Base-by-base conservation (phyloP, 495 filamentous ascomycete genomes). In the Tuber calosporum region DNA sequence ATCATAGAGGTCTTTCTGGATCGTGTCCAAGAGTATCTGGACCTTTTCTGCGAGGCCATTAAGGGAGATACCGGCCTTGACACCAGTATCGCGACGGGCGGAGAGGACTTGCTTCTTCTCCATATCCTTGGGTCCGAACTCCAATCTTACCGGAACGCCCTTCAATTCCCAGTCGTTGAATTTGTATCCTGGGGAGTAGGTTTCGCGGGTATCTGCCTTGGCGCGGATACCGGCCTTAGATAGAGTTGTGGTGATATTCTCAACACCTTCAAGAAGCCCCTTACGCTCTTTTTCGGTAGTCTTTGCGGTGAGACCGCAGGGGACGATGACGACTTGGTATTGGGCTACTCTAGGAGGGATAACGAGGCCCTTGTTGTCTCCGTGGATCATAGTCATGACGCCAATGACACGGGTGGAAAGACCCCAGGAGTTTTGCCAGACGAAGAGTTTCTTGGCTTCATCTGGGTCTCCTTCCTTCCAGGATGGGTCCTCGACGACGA, bases 391-490 rank as follows among this genome's bases (percentile, higher is more conserved):
- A 77, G 96, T 91, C 93, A 97, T 97, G 81, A 98, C 92, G 83
- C 94, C 94, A 79, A 99, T 94, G 39, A 92, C 89, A 82, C 95
- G 91, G 68, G 94, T 99, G 7, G 93, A 97, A 53, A 98, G 88
- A 84, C 95, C 95, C 95, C 95, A 99, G 7, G 92, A 96, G 85
- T 99, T 99, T 82, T 99, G 95, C 93, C 93, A 98, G 38, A 98
- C 93, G 78, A 92, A 82, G 72, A 97, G 83, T 73, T 90, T 88
- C 70, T 86, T 83, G 70, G 87, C 86, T 81, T 86, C 88, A 81
- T 94, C 90, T 26, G 68, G 43, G 22, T 75, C 67, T 62, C 89
- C 92, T 45, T 89, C 87, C 83, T 92, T 92, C 69, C 86, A 84
- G 69, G 88, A 86, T 19, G 96, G 96, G 80, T 97, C 93, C 83